phyloP scores from a whole-genome alignment of 2,329 filamentous ascomycete genomes.

The Thermomyces lanuginosus region DNA sequence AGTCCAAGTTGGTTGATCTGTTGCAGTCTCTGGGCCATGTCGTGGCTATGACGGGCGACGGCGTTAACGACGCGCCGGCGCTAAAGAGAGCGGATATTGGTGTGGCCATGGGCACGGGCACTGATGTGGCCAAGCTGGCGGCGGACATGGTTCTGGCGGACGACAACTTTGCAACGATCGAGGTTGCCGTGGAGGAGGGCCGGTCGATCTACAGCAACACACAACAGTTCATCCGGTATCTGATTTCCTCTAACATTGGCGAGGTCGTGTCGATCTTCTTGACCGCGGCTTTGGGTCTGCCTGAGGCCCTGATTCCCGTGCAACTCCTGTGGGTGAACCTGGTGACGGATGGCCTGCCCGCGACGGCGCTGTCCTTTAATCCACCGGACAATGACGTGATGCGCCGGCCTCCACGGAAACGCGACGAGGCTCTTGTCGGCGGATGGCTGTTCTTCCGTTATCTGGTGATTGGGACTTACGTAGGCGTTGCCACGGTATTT shows the following conservation, averaged over 20 bases:
- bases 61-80: conserved; percentile 93
- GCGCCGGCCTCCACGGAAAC: conserved; percentile 77
- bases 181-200: conserved; percentile 88
- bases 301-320: conserved; percentile 89
- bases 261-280: conserved; percentile 98
- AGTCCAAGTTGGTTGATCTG: conserved; percentile 93
- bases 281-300: conserved; percentile 91
- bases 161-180: conserved; percentile 97
- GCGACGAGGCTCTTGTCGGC: conserved; percentile 79
- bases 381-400: conserved; percentile 97
- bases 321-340: conserved; percentile 98
- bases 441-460: conserved; percentile 98
- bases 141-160: conserved; percentile 98
- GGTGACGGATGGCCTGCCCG: conserved; percentile 90
- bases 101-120: conserved; percentile 96
- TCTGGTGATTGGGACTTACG: conserved; percentile 87
- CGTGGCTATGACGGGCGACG: conserved; percentile 97
- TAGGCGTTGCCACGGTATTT: conserved; percentile 83
- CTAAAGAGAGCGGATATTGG: conserved; percentile 98
- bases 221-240: conserved; percentile 96
- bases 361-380: conserved; percentile 94
- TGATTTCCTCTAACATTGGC: conserved; percentile 98
- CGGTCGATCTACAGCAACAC: conserved; percentile 99
- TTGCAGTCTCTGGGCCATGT: conserved; percentile 86
- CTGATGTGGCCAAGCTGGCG: conserved; percentile 88